These are phyloP conservation scores for Parsonsia alboflavescens DNA, from an alignment of 257 asterid genomes.

Conservation along the genomic window DNA sequence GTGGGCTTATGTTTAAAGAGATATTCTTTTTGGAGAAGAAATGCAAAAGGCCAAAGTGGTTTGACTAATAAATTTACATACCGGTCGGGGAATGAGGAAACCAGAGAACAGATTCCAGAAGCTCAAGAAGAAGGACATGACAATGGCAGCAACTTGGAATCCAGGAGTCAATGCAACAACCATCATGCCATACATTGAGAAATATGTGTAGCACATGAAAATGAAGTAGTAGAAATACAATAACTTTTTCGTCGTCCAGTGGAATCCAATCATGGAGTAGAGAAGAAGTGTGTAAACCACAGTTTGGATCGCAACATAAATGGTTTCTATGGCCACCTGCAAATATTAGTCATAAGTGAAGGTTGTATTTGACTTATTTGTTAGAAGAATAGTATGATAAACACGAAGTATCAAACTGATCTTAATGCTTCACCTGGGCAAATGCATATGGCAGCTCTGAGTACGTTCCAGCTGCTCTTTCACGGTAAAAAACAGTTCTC, in stretches of 20 bases:
- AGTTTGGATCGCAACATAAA: conserved; percentile 69
- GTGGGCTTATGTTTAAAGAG: not conserved
- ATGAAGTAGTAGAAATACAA: conserved; percentile 74
- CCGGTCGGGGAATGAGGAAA: conserved; percentile 77
- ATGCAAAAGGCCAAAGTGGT: not conserved
- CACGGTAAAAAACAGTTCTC: conserved; percentile 81
- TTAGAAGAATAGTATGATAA: not conserved
- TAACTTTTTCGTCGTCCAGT: conserved; percentile 63
- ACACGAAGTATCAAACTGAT: not conserved
- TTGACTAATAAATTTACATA: conserved; percentile 18
- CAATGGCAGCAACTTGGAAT: conserved; percentile 71
- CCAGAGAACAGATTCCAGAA: conserved; percentile 94
- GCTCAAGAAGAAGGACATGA: conserved; percentile 76
- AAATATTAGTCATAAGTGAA: not conserved
- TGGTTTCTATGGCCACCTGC: conserved; percentile 75
- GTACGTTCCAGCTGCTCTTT: conserved; percentile 89
- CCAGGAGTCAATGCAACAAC: conserved; percentile 83
- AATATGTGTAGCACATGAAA: conserved; percentile 83
- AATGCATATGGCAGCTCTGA: conserved; percentile 82
- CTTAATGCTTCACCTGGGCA: conserved; percentile 53
- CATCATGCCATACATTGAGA: conserved; percentile 94
- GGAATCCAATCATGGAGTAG: conserved; percentile 74
- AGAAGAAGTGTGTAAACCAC: conserved; percentile 51
- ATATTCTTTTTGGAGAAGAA: not conserved
- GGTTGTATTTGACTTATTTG: not conserved